These are phyloP conservation scores for Aspergillus olivimuriae DNA, from an alignment of 495 filamentous ascomycete species.

Conservation along the genomic window DNA sequence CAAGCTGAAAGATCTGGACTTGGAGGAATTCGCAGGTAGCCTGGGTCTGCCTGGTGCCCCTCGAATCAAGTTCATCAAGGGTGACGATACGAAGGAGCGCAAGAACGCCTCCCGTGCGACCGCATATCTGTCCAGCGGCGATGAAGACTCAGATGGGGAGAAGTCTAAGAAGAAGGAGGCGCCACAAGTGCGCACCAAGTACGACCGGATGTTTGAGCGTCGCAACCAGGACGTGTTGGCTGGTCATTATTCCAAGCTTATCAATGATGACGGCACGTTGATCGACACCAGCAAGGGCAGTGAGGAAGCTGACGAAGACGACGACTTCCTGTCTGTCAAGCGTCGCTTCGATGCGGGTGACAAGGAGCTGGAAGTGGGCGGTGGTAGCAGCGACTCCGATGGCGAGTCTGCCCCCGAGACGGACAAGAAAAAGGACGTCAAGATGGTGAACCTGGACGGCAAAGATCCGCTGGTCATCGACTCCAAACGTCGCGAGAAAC, in stretches of 20 bases:
- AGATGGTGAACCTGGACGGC: conserved; percentile 43
- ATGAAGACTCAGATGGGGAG: conserved; percentile 44
- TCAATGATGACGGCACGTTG: conserved; percentile 57
- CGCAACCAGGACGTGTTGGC: conserved; percentile 92
- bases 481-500: conserved; percentile 87
- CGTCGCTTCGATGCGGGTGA: conserved; percentile 60
- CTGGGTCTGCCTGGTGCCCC: conserved; percentile 86
- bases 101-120: conserved; percentile 76
- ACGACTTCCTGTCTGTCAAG: conserved; percentile 87
- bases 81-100: conserved; percentile 71
- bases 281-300: conserved; percentile 31
- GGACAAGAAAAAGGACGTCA: conserved; percentile 16
- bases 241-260: conserved; percentile 80
- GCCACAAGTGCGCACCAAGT: conserved; percentile 81
- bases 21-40: conserved; percentile 81
- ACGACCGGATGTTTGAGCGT: conserved; percentile 94
- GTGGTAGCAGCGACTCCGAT: conserved; percentile 16
- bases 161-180: conserved; percentile 45
- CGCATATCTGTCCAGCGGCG: conserved; percentile 41
- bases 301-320: conserved; percentile 53
- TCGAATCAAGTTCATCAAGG: conserved; percentile 85
- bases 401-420: conserved; percentile 14
- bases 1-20: conserved; percentile 66
- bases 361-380: conserved; percentile 19
- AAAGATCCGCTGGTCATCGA: conserved; percentile 72